These are phyloP conservation scores for Ruellia speciosa DNA, from an alignment of 305 asterid species.

Conservation along the genomic window DNA sequence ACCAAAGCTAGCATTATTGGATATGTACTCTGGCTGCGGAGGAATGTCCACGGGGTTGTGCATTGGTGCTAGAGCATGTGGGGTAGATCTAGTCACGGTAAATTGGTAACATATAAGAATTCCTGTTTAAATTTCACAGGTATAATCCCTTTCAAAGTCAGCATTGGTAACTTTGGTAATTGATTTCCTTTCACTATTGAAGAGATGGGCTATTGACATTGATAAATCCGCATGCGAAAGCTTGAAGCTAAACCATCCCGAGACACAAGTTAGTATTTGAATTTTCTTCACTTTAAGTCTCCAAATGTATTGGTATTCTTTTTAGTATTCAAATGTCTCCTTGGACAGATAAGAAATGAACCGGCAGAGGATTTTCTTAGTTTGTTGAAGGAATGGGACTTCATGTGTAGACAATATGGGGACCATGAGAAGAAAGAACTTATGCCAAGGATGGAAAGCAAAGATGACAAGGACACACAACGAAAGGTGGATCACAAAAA, in stretches of 20 bases:
- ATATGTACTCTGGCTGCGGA: slow-evolving; percentile 82
- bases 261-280: slow-evolving; percentile 49
- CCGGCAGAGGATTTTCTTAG: slow-evolving; percentile 63
- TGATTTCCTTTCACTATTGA: slow-evolving; percentile 24
- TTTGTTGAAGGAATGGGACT: slow-evolving; percentile 67
- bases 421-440: slow-evolving; percentile 28
- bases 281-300: slow-evolving; percentile 16
- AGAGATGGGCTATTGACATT: slow-evolving; percentile 86
- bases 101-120: slow-evolving; percentile 14
- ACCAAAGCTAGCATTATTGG: slow-evolving; percentile 51
- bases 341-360: slow-evolving; percentile 64
- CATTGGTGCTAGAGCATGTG: slow-evolving; percentile 61
- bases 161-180: slow-evolving; percentile 17
- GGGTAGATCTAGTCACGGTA: slow-evolving; percentile 64
- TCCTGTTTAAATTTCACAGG: slow-evolving; percentile 4
- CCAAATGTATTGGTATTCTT: slow-evolving; percentile 17
- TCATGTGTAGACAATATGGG: slow-evolving; percentile 38
- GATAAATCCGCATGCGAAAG: slow-evolving; percentile 69
- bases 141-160: slow-evolving; percentile 10
- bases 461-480: slow-evolving; percentile 25
- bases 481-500: slow-evolving; percentile 21
- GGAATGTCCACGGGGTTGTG: slow-evolving; percentile 86
- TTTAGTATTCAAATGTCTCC: slow-evolving; percentile 20
- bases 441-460: slow-evolving; percentile 20
- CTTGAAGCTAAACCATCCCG: slow-evolving; percentile 70